Base-by-base conservation (phyloP, 495 filamentous ascomycete genomes). In the Chaetomidium leptoderma region DNA sequence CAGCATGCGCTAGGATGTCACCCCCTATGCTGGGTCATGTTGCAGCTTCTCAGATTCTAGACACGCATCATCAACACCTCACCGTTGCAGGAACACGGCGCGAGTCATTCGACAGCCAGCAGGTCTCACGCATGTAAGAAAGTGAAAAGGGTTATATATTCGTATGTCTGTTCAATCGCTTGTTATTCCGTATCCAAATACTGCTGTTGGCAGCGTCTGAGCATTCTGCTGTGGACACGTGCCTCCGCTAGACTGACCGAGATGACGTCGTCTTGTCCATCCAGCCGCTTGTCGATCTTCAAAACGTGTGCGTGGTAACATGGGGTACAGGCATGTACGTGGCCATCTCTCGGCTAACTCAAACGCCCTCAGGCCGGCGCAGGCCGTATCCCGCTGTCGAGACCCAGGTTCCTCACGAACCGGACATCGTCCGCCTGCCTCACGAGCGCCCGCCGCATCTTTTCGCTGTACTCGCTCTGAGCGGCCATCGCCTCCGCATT, bases 351-450 rank as follows among this genome's bases (percentile, higher is more conserved):
- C n/a, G n/a, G n/a, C n/a, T n/a, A n/a, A n/a, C n/a, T n/a, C n/a
- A n/a, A n/a, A n/a, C n/a, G n/a, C n/a, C n/a, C 35, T 32, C 48
- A 43, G 11, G 49, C 24, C 43, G 37, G 35, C 47, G 27, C 46
- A 62, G 39, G 51, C 63, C 63, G 53, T 13, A 45, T 5, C n/a
- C 53, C 53, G 23, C 68, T 60, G 44, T 67, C 69, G 61, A 86
- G 62, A 13, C 88, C 86, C 52, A 91, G 77, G 33, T 85, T 84
- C 53, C 82, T 79, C 66, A 92, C 81, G 72, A 88, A 90, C 59
- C 88, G 76, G 58, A 88, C 87, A 66, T 93, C 91, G 72, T 91
- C 84, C 16, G 90, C 90, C 70, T 95, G 90, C 66, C 78, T 78
- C 72, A 89, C 82, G 55, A 96, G 70, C 11, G 87, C 89, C 50